Percentiles rank a stretch among this genome's conserved stretches.
Evolutionary conservation across 805 yeast species (phyloP).

Genomic region (Candida tammaniensis): DNA sequence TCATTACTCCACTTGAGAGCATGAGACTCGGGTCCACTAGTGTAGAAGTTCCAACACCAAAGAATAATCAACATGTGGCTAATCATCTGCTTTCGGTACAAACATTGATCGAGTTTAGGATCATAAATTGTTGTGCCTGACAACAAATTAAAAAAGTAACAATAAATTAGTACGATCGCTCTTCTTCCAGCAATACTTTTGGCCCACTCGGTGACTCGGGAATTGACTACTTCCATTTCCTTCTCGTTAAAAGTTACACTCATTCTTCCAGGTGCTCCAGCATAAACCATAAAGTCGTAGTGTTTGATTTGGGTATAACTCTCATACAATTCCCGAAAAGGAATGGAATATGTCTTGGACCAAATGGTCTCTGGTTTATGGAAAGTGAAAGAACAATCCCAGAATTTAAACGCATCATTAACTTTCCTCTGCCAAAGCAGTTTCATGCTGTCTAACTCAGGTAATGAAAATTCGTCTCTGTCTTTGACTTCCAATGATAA

Average conservation of each 20-base stretch:
- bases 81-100: constrained; percentile 14
- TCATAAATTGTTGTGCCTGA: constrained; percentile 4
- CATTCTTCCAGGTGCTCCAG: constrained; percentile 28
- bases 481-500: constrained; percentile 18
- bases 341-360: constrained; percentile 13
- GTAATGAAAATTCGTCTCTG: constrained; percentile 17
- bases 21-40: constrained; percentile 12
- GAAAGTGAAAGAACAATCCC: constrained; percentile 12
- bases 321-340: constrained; percentile 21
- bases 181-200: constrained; percentile 44
- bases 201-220: constrained; percentile 54
- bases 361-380: constrained; percentile 18
- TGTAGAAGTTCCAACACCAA: constrained; percentile 13
- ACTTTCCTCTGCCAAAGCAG: constrained; percentile 13
- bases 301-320: constrained; percentile 22
- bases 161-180: constrained; percentile 40
- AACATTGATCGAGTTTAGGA: constrained; percentile 11
- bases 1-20: constrained; percentile 2
- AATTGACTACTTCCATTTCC: constrained; percentile 47
- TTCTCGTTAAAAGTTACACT: constrained; percentile 39
- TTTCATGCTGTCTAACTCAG: constrained; percentile 17
- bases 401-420: constrained; percentile 11
- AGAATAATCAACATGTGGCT: constrained; percentile 13
- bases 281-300: constrained; percentile 26
- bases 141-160: constrained; percentile 9